A percentile compares a stretch with the other conserved stretches of the same genome.
Conservation (phyloP, 176 grass and related monocot species). For the Oryza meyeriana region DNA sequence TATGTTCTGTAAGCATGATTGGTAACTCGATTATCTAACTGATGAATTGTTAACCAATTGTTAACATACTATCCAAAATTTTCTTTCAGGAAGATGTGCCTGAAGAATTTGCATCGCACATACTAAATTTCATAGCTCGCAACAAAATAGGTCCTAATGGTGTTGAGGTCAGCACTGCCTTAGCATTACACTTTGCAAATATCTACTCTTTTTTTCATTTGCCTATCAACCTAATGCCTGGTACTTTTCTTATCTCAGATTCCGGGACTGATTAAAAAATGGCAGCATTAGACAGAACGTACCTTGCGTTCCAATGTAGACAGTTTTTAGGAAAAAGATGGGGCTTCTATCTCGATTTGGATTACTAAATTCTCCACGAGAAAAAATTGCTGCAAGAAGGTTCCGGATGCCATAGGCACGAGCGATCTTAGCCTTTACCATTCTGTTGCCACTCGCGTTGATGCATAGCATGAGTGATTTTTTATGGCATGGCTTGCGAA, state of each 20-base stretch:
- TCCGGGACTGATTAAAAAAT: conserved; percentile 42
- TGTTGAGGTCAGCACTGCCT: conserved; percentile 59
- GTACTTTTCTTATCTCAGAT: conserved; percentile 30
- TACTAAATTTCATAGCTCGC: conserved; percentile 90
- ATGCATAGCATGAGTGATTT: neutral
- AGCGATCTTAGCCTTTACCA: neutral
- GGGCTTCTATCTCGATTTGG: neutral
- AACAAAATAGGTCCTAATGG: conserved; percentile 86
- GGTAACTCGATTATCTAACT: neutral
- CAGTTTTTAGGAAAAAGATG: neutral
- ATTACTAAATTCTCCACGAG: neutral
- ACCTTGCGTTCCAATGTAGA: neutral
- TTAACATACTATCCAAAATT: conserved; percentile 15
- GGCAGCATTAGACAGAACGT: conserved; percentile 14
- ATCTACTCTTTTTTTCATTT: neutral
- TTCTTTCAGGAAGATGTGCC: conserved; percentile 91
- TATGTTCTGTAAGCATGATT: conserved; percentile 1
- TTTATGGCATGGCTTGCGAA: neutral
- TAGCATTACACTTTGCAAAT: neutral
- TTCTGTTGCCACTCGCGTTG: neutral
- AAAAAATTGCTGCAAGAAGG: neutral
- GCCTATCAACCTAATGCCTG: neutral
- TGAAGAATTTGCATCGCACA: conserved; percentile 80
- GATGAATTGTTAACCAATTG: neutral
- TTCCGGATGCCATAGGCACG: neutral